Conservation (phyloP, 805 yeast genomes). For the Candida vaughaniae region DNA sequence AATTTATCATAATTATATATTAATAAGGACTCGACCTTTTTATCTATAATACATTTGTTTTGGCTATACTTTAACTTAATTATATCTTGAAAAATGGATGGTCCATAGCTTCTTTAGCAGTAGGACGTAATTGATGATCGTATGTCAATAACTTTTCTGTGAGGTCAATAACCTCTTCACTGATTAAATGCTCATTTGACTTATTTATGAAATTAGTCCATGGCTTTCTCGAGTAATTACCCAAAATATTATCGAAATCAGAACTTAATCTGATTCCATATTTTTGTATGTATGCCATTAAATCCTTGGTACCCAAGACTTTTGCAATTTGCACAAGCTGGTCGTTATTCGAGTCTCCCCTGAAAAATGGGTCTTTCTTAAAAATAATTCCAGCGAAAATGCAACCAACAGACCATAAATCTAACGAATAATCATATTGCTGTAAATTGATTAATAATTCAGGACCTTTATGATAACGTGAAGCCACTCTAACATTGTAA, state of each 20-base stretch:
- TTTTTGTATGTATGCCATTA: conserved; percentile 62
- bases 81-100: conserved; percentile 57
- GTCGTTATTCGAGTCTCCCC: conserved; percentile 90
- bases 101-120: conserved; percentile 84
- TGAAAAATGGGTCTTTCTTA: conserved; percentile 88
- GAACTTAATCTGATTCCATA: conserved; percentile 68
- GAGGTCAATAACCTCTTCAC: conserved; percentile 62
- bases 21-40: too few species aligned
- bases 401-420: conserved; percentile 90
- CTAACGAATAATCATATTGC: conserved; percentile 84
- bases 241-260: conserved; percentile 72
- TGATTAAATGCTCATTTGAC: conserved; percentile 50
- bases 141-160: conserved; percentile 72
- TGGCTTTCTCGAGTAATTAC: conserved; percentile 62
- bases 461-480: conserved; percentile 90
- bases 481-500: conserved; percentile 89
- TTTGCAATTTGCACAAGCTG: conserved; percentile 88
- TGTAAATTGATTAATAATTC: conserved; percentile 81
- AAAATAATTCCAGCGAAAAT: conserved; percentile 87
- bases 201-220: conserved; percentile 63
- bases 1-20: too few species aligned
- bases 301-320: conserved; percentile 80
- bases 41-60: conserved; percentile 4
- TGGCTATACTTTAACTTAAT: not conserved
- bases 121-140: conserved; percentile 84